phyloP scores from a whole-genome alignment of 768 basidiomycete species.

The Brasilioporus rufonigricans region DNA sequence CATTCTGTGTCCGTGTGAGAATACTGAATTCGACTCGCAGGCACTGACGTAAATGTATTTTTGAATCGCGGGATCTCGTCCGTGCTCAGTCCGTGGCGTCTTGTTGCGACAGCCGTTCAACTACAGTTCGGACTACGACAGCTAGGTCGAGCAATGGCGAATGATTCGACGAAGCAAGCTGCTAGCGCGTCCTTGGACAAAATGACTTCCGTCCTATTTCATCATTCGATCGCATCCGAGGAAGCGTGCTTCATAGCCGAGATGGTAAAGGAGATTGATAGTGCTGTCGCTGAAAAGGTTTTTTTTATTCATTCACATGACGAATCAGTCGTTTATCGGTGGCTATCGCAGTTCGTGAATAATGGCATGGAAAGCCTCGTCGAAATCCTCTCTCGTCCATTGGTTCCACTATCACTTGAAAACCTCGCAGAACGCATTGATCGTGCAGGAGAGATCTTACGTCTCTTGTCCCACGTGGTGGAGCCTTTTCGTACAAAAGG shows the following conservation, averaged over 20 bases:
- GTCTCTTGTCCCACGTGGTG: conserved; percentile 65
- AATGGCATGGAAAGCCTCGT: conserved; percentile 67
- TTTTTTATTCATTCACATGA: background rate
- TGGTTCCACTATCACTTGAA: conserved; percentile 23
- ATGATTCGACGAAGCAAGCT: conserved; percentile 46
- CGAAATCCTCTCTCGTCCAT: conserved; percentile 45
- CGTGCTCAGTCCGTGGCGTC: conserved; percentile 78
- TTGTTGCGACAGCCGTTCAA: conserved; percentile 77
- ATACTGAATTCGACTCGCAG: conserved; percentile 5
- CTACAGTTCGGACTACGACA: conserved; percentile 75
- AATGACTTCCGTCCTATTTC: conserved; percentile 65
- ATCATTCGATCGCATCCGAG: conserved; percentile 70
- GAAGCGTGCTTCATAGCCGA: conserved; percentile 85
- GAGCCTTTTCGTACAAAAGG: conserved; percentile 56
- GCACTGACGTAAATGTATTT: conserved; percentile 45
- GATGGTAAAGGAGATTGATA: conserved; percentile 70
- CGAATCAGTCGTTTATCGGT: background rate
- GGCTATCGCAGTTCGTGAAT: conserved; percentile 58
- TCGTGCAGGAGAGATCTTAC: conserved; percentile 64
- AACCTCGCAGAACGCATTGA: conserved; percentile 42
- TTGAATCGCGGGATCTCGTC: conserved; percentile 63
- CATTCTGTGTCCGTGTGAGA: too few species aligned
- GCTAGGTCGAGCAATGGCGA: conserved; percentile 63
- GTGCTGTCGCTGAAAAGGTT: conserved; percentile 67
- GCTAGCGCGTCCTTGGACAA: conserved; percentile 66